Evolutionary conservation across 805 yeast genomes (phyloP), one percentile per base, ranked within the genome.

Genomic region (Spathaspora sp.): DNA sequence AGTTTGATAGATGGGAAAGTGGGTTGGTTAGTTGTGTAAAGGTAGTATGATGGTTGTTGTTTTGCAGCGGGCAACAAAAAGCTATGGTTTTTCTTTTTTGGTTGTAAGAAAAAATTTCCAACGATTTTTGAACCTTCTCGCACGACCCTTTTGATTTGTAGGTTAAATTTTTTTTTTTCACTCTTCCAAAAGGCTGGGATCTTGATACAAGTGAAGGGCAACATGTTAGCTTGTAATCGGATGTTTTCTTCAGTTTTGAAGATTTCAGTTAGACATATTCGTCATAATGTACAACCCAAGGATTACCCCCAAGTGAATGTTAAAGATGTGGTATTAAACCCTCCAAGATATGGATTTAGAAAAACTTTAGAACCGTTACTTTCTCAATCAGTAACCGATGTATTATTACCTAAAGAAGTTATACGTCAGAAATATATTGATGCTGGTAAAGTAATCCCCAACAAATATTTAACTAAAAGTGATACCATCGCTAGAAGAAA

Each of bases 391-490:
- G 76, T 72, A 12, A 66, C 62, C n/a, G 70, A 72, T 49, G 69
- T 75, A n/a, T 58, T 74, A 32, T 73, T 73, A 55, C 76, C 78
- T 18, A 63, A 64, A 39, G 64, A 60, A 40, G 72, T 65, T 46
- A 72, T 74, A 53, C 65, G 61, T 54, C 59, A 65, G 29, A 57
- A 58, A 54, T 74, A 74, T 60, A 52, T 58, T 43, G 67, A 65
- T 35, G 67, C 67, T 8, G 77, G 75, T 16, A 73, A 74, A 54
- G 74, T 76, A 11, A 70, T 73, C 10, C 79, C 79, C 2, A 72
- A 71, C 54, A 70, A 69, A 60, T 68, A 65, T 61, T 60, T 66
- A 52, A 58, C 68, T 12, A 59, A 60, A 32, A 64, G 70, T 54
- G 77, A 72, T 51, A 60, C 57, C 40, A 68, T 72, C 51, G 68